A percentile compares a stretch with the other conserved stretches of the same genome.
phyloP scores from a whole-genome alignment of 2,329 filamentous ascomycete species.

The Botryotinia narcissicola region DNA sequence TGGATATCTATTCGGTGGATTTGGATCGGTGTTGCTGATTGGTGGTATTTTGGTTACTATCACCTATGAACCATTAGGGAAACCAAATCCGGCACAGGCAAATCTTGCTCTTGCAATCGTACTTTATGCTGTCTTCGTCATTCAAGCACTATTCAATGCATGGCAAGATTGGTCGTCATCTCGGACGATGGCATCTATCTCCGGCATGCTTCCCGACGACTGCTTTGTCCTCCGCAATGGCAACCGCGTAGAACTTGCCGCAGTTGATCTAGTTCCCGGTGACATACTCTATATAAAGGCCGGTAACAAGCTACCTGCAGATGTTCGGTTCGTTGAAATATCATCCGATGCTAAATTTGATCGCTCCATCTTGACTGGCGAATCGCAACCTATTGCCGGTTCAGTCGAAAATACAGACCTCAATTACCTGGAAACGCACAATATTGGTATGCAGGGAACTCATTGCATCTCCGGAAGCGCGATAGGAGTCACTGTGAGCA shows the following conservation, averaged over 20 bases:
- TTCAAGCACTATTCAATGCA: slow-evolving; percentile 66
- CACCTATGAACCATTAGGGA: slow-evolving; percentile 70
- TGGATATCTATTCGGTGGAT: slow-evolving; percentile 73
- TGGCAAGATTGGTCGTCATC: slow-evolving; percentile 74
- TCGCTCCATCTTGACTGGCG: slow-evolving; percentile 69
- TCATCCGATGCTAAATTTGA: slow-evolving; percentile 72
- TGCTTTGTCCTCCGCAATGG: slow-evolving; percentile 64
- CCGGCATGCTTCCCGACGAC: slow-evolving; percentile 70
- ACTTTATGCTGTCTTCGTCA: slow-evolving; percentile 63
- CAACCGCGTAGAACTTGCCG: slow-evolving; percentile 46
- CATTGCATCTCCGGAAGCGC: slow-evolving; percentile 69
- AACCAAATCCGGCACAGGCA: slow-evolving; percentile 60
- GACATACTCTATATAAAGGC: slow-evolving; percentile 66
- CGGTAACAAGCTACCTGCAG: slow-evolving; percentile 71
- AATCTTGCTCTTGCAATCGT: slow-evolving; percentile 73
- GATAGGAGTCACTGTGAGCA: slow-evolving; percentile 67
- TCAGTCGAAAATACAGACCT: slow-evolving; percentile 62
- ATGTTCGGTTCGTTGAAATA: slow-evolving; percentile 65
- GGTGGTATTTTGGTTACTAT: slow-evolving; percentile 70
- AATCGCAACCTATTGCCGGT: slow-evolving; percentile 61
- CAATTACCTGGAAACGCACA: slow-evolving; percentile 73
- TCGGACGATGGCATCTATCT: slow-evolving; percentile 73
- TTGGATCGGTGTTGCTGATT: slow-evolving; percentile 66
- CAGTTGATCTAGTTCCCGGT: slow-evolving; percentile 65
- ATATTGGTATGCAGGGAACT: slow-evolving; percentile 74